phyloP scores from a whole-genome alignment of 2,329 filamentous ascomycete genomes.

The Alternaria alternata region DNA sequence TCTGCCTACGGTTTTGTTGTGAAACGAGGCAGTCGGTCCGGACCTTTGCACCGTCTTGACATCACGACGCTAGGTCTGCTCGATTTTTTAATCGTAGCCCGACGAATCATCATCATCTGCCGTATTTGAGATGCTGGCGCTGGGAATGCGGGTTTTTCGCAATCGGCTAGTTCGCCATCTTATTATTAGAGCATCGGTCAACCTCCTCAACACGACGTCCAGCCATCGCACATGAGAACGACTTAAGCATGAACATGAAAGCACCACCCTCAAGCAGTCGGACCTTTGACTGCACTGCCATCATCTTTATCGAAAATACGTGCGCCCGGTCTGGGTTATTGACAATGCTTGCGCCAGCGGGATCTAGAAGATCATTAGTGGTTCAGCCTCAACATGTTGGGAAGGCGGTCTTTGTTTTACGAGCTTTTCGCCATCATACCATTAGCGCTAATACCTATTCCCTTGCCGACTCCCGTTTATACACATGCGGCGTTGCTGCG shows the following conservation, averaged over 20 bases:
- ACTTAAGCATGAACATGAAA: not conserved
- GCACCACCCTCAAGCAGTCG: not conserved
- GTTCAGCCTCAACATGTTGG: not conserved
- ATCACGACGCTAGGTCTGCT: not conserved
- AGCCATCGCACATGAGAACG: not conserved
- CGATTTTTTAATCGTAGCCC: not conserved
- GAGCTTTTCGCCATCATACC: not conserved
- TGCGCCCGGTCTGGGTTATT: not conserved
- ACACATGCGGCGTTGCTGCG: slow-evolving; percentile 5
- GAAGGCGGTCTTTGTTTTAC: not conserved
- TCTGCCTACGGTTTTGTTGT: not conserved
- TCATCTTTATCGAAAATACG: not conserved
- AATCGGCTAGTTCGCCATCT: not conserved
- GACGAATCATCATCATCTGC: not conserved
- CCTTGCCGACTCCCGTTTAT: not conserved
- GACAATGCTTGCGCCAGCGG: not conserved
- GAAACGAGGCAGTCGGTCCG: slow-evolving; percentile 5
- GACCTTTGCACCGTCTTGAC: not conserved
- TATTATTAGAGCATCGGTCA: slow-evolving; percentile 3
- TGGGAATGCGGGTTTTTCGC: not conserved
- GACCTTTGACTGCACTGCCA: not conserved
- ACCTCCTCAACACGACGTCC: not conserved
- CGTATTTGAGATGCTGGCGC: not conserved
- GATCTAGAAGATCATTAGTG: not conserved
- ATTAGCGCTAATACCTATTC: slow-evolving; percentile 1